Evolutionary conservation across 2,329 filamentous ascomycete species (phyloP).

Genomic region (Calonectria hawksworthii): DNA sequence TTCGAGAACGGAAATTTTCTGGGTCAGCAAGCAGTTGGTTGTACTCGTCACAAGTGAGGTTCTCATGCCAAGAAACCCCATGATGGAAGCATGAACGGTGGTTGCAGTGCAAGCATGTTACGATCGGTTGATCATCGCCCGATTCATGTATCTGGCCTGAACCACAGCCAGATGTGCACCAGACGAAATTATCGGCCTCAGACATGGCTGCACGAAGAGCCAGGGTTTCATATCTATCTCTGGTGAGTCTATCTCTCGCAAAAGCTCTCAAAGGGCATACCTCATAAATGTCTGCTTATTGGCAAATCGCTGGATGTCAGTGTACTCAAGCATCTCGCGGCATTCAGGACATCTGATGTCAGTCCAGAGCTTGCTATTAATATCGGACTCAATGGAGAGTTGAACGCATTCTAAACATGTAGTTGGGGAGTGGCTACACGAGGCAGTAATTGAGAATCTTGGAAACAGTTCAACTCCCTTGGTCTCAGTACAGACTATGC

Average conservation of each 20-base stretch:
- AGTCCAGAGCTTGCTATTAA: conserved; percentile 56
- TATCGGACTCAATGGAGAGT: conserved; percentile 51
- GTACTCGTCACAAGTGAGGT: conserved; percentile 59
- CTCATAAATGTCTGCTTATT: conserved; percentile 58
- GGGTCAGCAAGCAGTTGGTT: conserved; percentile 55
- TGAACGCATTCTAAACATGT: conserved; percentile 54
- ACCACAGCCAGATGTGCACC: conserved; percentile 67
- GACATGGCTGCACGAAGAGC: conserved; percentile 59
- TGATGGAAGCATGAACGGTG: conserved; percentile 60
- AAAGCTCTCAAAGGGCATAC: conserved; percentile 43
- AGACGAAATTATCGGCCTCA: conserved; percentile 61
- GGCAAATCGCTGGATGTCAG: conserved; percentile 61
- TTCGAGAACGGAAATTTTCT: conserved; percentile 53
- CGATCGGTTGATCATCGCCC: conserved; percentile 55
- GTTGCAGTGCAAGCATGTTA: conserved; percentile 56
- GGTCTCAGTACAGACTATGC: conserved; percentile 53
- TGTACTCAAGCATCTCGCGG: conserved; percentile 55
- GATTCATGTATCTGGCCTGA: conserved; percentile 66
- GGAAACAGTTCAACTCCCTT: conserved; percentile 51
- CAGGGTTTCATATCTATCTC: conserved; percentile 58
- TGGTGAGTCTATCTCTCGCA: conserved; percentile 13
- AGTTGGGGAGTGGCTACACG: conserved; percentile 50
- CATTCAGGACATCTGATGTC: conserved; percentile 69
- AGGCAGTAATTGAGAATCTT: conserved; percentile 47
- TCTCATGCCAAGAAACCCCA: conserved; percentile 57